phyloP scores from a whole-genome alignment of 768 basidiomycete species.

The Podaxis pistillaris region DNA sequence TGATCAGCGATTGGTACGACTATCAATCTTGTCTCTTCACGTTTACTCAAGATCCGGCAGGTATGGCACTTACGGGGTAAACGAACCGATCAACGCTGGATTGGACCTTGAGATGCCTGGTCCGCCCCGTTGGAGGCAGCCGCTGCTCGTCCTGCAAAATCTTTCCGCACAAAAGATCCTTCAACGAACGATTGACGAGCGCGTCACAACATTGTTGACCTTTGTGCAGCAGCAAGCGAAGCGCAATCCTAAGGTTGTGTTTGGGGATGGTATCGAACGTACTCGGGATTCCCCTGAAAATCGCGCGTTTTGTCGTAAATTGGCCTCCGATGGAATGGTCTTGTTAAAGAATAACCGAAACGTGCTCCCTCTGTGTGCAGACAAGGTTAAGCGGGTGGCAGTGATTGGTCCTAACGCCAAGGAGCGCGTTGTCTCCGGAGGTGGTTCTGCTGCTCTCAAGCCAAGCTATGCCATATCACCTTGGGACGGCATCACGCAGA shows the following conservation, averaged over 20 bases:
- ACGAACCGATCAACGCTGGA: conserved; percentile 67
- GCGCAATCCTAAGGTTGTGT: conserved; percentile 57
- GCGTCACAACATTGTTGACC: conserved; percentile 47
- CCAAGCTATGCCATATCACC: conserved; percentile 65
- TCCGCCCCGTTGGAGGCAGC: conserved; percentile 65
- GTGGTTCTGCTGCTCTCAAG: conserved; percentile 75
- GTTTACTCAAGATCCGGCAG: conserved; percentile 28
- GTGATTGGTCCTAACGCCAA: conserved; percentile 71
- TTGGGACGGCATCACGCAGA: conserved; percentile 54
- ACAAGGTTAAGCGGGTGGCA: conserved; percentile 46
- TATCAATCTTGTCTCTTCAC: background rate
- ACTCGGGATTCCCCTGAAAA: conserved; percentile 52
- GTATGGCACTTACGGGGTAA: conserved; percentile 74
- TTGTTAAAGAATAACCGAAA: conserved; percentile 59
- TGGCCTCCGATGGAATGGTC: conserved; percentile 64
- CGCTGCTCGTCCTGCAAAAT: conserved; percentile 34
- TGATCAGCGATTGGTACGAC: conserved; percentile 78
- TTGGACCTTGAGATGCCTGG: conserved; percentile 82
- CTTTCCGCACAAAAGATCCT: conserved; percentile 47
- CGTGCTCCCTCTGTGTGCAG: conserved; percentile 51
- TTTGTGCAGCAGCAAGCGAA: conserved; percentile 59
- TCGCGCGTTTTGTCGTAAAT: conserved; percentile 49
- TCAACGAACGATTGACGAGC: conserved; percentile 43
- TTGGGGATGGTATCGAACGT: conserved; percentile 59
- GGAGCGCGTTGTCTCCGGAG: conserved; percentile 66